Evolutionary conservation across 1,284 basidiomycete species (phyloP).

Genomic region (Pseudozyma thailandica): DNA sequence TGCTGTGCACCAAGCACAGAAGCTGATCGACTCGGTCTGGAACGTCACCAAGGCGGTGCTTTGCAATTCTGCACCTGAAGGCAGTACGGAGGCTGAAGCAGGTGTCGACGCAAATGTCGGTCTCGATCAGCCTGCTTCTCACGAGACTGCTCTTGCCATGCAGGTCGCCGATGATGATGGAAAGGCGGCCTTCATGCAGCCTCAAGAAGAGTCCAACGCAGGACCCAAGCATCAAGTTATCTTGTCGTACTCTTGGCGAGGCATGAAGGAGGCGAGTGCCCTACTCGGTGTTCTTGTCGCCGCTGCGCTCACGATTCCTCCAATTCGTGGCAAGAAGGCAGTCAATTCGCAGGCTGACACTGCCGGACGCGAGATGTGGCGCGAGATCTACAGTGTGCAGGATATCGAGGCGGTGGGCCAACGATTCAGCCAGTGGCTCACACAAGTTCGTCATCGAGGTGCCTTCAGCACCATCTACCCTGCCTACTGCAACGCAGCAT

Average conservation of each 20-base stretch:
- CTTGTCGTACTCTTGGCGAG: constrained; percentile 68
- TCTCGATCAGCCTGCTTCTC: constrained; percentile 43
- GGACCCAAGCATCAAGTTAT: constrained; percentile 67
- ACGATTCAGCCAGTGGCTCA: constrained; percentile 67
- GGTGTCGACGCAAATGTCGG: constrained; percentile 31
- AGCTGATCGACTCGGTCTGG: constrained; percentile 64
- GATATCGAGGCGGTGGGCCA: constrained; percentile 56
- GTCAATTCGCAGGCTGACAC: constrained; percentile 6
- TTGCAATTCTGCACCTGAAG: constrained; percentile 65
- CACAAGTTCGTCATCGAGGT: constrained; percentile 67
- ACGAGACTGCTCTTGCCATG: constrained; percentile 58
- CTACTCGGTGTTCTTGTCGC: constrained; percentile 63
- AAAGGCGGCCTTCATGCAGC: constrained; percentile 34
- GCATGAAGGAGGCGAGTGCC: constrained; percentile 68
- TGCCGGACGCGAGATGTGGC: constrained; percentile 22
- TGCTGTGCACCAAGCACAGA: constrained; percentile 51
- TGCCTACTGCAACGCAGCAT: constrained; percentile 60
- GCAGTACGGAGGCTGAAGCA: constrained; percentile 20
- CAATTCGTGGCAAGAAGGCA: constrained; percentile 12
- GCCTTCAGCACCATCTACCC: constrained; percentile 68
- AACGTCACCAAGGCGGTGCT: constrained; percentile 62
- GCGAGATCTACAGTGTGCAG: constrained; percentile 26
- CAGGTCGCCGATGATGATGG: constrained; percentile 44
- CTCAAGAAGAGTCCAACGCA: constrained; percentile 44
- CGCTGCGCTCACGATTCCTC: constrained; percentile 40